Evolutionary conservation across 2,329 filamentous ascomycete species (phyloP).

Genomic region (Chaetothyriales sp.): DNA sequence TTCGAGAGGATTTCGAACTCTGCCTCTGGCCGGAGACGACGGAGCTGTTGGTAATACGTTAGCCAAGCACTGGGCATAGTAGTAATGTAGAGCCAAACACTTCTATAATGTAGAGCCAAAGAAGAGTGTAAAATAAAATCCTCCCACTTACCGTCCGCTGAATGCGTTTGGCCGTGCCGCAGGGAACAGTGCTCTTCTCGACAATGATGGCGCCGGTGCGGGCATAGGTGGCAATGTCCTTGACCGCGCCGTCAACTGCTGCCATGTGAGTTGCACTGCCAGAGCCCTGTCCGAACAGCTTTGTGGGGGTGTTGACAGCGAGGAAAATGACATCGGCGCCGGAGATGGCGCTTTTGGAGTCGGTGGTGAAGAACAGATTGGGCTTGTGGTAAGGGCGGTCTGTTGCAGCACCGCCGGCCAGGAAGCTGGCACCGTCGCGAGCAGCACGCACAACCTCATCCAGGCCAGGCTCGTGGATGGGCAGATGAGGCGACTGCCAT

Average conservation of each 20-base stretch:
- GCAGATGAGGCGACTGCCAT: conserved; percentile 60
- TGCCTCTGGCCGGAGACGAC: conserved; percentile 18
- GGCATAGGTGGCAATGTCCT: conserved; percentile 51
- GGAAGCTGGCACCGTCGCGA: conserved; percentile 23
- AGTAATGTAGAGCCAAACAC: too few species aligned
- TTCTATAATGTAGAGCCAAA: too few species aligned
- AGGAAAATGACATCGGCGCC: conserved; percentile 61
- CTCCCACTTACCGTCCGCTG: conserved; percentile 52
- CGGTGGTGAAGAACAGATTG: conserved; percentile 61
- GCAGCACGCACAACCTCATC: conserved; percentile 46
- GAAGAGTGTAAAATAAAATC: too few species aligned
- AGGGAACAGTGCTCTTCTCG: conserved; percentile 70
- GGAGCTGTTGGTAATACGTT: conserved; percentile 1
- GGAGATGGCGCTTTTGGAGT: conserved; percentile 45
- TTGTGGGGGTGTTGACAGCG: conserved; percentile 67
- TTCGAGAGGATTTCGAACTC: conserved; percentile 66
- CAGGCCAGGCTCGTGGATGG: conserved; percentile 62
- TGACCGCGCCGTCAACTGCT: conserved; percentile 53
- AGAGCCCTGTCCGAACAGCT: conserved; percentile 52
- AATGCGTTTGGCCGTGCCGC: conserved; percentile 55
- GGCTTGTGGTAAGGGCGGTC: conserved; percentile 33
- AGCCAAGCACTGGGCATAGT: too few species aligned
- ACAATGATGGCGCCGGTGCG: conserved; percentile 57
- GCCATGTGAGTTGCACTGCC: conserved; percentile 59
- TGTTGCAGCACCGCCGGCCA: conserved; percentile 8